phyloP scores from a whole-genome alignment of 1,284 basidiomycete species.

The Ganoderma sinense region DNA sequence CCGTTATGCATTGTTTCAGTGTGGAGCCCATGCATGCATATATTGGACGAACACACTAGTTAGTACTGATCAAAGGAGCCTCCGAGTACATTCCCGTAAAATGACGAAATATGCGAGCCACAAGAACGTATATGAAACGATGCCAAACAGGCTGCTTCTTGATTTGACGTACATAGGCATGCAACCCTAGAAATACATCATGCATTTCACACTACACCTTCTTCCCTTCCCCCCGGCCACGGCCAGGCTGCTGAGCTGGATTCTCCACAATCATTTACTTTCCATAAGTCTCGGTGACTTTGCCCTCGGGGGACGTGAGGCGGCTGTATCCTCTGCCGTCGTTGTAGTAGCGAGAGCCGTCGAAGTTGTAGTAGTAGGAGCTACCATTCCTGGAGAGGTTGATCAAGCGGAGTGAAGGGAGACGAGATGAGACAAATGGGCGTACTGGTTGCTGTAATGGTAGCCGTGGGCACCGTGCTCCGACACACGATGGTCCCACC shows the following conservation, averaged over 20 bases:
- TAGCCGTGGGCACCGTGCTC: slow-evolving; percentile 34
- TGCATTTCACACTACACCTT: not conserved
- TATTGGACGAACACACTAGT: not conserved
- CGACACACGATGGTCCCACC: slow-evolving; percentile 35
- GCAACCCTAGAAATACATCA: not conserved
- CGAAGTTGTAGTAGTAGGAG: slow-evolving; percentile 37
- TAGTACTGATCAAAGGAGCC: not conserved
- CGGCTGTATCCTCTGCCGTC: slow-evolving; percentile 29
- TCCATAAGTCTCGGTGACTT: slow-evolving; percentile 6
- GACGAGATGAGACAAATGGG: not conserved
- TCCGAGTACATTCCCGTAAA: not conserved
- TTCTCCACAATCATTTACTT: slow-evolving; percentile 7
- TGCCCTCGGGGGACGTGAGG: slow-evolving; percentile 30
- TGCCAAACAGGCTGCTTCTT: not conserved
- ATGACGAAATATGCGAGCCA: not conserved
- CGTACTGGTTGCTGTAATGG: slow-evolving; percentile 41
- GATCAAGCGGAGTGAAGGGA: not conserved
- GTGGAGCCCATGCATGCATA: not conserved
- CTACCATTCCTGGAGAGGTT: slow-evolving; percentile 32
- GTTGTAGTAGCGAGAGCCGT: slow-evolving; percentile 38
- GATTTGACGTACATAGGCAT: not conserved
- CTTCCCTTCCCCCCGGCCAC: too few species aligned
- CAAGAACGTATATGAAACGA: not conserved
- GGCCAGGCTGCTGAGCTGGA: not conserved
- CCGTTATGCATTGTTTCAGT: not conserved